Base-by-base conservation (phyloP, 371 early-diverging fungal genomes). In the Lichtheimia corymbifera region DNA sequence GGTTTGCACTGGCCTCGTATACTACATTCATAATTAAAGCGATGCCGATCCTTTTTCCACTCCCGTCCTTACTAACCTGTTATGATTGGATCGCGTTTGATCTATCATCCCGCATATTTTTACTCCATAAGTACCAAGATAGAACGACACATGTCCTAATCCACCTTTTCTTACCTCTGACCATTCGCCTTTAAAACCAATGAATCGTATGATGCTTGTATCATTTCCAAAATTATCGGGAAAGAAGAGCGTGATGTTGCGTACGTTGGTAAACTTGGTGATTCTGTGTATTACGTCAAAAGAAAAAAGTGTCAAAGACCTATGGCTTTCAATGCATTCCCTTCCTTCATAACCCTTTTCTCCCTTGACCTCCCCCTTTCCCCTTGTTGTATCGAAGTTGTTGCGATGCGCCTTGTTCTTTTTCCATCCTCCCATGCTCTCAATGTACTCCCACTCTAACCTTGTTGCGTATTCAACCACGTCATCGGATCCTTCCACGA, bases 171-270 rank as follows among this genome's bases (percentile, higher is more conserved):
- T 58, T 77, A 89, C 89, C 83, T 86, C 86, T 22, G 83, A 89
- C 87, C 89, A 95, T 62, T 97, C 97, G 28, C 97, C 97, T 62
- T 92, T 92, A 64, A 97, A 88, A 11, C 93, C 96, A 65, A 97
- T 72, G 63, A 86, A 96, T 14, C 72, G 76, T 41, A 97, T 79
- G 45, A 71, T 77, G 20, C 93, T 91, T 9, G 78, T 77, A 20
- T 92, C 92, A 30, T 79, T 91, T 13, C 91, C 91, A 73, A 86
- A 95, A 61, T 93, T 93, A 6, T 77, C 80, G 1, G 92, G 91
- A 59, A 97, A 90, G 69, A 77, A 95, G 57, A 97, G 63, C 0
- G 93, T 89, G 55, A 97, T 72, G 53, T 84, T 89, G 40, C 93
- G 83, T 14, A 96, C 89, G 58, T 83, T 89, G 41, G 84, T 71